Conservation (phyloP, 2,329 filamentous ascomycete genomes). For the Knufia petricola region DNA sequence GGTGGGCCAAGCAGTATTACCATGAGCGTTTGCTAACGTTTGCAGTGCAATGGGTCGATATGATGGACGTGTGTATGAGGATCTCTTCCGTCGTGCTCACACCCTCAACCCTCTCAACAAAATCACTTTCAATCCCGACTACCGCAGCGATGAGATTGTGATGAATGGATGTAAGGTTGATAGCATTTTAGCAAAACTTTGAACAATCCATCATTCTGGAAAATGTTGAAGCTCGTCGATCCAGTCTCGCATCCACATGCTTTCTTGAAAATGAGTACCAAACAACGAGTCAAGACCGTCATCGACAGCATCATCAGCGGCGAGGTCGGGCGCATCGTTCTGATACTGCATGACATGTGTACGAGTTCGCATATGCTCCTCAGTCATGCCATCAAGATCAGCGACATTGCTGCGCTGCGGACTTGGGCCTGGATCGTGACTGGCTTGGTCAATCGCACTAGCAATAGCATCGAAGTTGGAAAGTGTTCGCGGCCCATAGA, state of each 20-base stretch:
- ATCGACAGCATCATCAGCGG: neutral
- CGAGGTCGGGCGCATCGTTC: neutral
- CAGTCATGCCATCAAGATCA: conserved; percentile 1
- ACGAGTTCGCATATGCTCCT: neutral
- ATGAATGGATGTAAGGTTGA: conserved; percentile 46
- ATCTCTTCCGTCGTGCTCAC: conserved; percentile 43
- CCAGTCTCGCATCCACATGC: conserved; percentile 15
- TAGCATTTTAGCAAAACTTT: neutral
- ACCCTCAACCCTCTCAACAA: conserved; percentile 42
- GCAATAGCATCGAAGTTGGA: conserved; percentile 10
- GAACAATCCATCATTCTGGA: conserved; percentile 1
- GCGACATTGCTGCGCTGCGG: neutral
- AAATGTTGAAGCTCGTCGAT: conserved; percentile 12
- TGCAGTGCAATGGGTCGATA: conserved; percentile 44
- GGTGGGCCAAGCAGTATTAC: no score
- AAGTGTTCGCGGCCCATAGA: conserved; percentile 10
- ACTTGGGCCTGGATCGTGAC: neutral
- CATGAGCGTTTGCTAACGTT: no score
- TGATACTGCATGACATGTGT: neutral
- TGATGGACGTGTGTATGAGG: conserved; percentile 45
- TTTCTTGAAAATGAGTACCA: conserved; percentile 12
- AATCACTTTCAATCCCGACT: conserved; percentile 37
- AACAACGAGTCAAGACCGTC: neutral
- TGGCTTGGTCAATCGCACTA: neutral
- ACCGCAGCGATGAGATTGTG: conserved; percentile 47